A percentile compares a stretch with the other conserved stretches of the same genome.
These are phyloP conservation scores for Cyclostephanos invisitatus DNA, from an alignment of 108 stramenopile species.

Conservation along the genomic window DNA sequence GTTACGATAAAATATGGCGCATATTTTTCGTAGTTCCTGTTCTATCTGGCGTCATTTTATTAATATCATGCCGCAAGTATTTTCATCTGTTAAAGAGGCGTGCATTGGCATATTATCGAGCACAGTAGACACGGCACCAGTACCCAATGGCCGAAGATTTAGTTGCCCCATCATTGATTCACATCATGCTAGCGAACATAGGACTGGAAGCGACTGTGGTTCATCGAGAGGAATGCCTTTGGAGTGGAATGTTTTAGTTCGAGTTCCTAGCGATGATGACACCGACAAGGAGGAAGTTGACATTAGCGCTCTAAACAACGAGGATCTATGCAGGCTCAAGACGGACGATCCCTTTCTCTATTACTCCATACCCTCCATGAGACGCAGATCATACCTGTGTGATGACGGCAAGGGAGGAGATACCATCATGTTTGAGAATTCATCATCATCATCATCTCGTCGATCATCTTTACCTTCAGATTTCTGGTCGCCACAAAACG, in stretches of 20 bases:
- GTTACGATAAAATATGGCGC: no score
- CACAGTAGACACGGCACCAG: not conserved
- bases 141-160: not conserved
- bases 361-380: constrained; percentile 5
- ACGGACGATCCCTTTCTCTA: constrained; percentile 3
- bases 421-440: not conserved
- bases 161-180: not conserved
- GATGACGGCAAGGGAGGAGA: not conserved
- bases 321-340: constrained; percentile 4
- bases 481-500: not conserved
- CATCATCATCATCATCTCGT: not conserved
- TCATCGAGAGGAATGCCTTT: not conserved
- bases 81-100: constrained; percentile 2
- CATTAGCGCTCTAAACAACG: not conserved
- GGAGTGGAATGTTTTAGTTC: not conserved
- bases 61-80: constrained; percentile 3
- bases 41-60: no score
- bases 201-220: not conserved
- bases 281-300: not conserved
- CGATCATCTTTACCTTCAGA: not conserved
- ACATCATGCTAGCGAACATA: not conserved
- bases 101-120: not conserved
- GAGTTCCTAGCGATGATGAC: not conserved
- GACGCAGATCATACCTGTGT: constrained; percentile 1
- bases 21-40: no score